These are phyloP conservation scores for Fagopyrum esculentum DNA, from an alignment of 148 eudicot genomes.

Conservation along the genomic window DNA sequence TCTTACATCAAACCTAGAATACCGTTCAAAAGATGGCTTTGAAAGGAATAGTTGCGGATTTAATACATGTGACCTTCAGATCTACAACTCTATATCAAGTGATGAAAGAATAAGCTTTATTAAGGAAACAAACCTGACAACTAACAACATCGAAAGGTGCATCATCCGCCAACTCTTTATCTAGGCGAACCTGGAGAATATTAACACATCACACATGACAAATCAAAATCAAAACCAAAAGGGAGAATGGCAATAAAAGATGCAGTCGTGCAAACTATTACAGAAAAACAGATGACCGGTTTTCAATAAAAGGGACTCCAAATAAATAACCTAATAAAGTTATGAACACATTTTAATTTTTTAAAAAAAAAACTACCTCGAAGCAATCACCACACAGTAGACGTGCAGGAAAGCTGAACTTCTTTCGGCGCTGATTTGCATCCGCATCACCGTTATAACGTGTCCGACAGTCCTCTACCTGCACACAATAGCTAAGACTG, in stretches of 20 bases:
- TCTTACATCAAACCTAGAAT: not conserved
- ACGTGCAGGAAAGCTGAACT: constrained; percentile 86
- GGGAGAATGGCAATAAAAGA: not conserved
- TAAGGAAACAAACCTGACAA: constrained; percentile 65
- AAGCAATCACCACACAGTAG: constrained; percentile 95
- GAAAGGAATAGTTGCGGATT: not conserved
- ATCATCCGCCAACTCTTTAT: constrained; percentile 74
- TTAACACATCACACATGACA: not conserved
- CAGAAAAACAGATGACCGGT: not conserved
- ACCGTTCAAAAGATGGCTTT: not conserved
- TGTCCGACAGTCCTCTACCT: constrained; percentile 97
- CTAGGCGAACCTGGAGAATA: constrained; percentile 61
- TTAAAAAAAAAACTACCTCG: constrained; percentile 42
- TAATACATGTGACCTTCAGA: not conserved
- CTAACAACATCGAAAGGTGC: constrained; percentile 93
- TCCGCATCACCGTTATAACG: constrained; percentile 98
- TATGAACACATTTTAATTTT: not conserved
- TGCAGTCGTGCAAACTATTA: not conserved
- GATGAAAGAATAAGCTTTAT: not conserved
- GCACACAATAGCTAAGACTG: constrained; percentile 17
- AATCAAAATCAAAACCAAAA: constrained; percentile 1
- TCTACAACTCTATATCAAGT: not conserved
- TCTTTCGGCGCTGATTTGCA: constrained; percentile 87
- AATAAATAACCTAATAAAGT: not conserved
- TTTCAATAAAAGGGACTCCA: not conserved